Conservation (phyloP, 192 early-diverging fungal genomes). For the Podila epigama region DNA sequence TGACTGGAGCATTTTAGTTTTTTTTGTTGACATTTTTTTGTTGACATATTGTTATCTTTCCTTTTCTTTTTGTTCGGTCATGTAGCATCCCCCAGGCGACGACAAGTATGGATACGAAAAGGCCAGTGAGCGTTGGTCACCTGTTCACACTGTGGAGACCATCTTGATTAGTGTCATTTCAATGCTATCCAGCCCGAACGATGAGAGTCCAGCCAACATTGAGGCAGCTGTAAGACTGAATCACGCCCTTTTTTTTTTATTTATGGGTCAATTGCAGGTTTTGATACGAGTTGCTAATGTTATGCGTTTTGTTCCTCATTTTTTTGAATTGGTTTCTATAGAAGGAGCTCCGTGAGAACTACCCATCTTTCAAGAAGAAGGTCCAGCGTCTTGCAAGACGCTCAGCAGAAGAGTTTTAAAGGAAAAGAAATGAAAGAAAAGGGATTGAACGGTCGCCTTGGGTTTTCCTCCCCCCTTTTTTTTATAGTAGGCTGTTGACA, state of each 20-base stretch:
- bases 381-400: conserved; percentile 69
- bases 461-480: too few species aligned
- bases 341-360: conserved; percentile 81
- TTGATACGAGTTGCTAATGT: too few species aligned
- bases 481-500: too few species aligned
- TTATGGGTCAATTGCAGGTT: not conserved
- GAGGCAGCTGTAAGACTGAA: conserved; percentile 83
- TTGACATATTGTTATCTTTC: not conserved
- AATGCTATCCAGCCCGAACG: conserved; percentile 95
- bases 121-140: conserved; percentile 91
- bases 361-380: conserved; percentile 74
- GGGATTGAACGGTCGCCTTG: not conserved
- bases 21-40: not conserved
- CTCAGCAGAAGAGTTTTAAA: conserved; percentile 58
- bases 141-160: conserved; percentile 94
- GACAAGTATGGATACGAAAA: conserved; percentile 94
- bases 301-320: not conserved
- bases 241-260: not conserved
- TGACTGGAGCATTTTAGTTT: too few species aligned
- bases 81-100: conserved; percentile 73
- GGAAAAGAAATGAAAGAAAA: not conserved
- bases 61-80: not conserved
- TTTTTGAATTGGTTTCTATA: conserved; percentile 26
- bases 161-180: conserved; percentile 90
- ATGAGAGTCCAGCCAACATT: conserved; percentile 93